These are phyloP conservation scores for Chernovozyma sophiae-reginae DNA, from an alignment of 1,139 yeast species.

Conservation along the genomic window DNA sequence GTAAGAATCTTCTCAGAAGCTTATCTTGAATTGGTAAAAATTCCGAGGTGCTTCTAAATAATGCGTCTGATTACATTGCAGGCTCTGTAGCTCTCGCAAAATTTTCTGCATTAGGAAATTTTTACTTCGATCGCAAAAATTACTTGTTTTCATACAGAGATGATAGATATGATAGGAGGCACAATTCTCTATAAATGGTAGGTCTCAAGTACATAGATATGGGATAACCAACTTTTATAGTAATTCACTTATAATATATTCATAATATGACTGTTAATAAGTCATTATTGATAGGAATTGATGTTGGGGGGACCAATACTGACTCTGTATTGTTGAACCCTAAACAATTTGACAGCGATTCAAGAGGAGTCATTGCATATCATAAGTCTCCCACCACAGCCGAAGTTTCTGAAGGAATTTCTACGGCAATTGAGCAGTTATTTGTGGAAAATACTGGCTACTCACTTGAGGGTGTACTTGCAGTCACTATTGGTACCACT, in stretches of 20 bases:
- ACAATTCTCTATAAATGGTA: no score
- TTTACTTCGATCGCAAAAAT: not conserved
- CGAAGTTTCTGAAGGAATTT: conserved; percentile 41
- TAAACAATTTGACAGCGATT: conserved; percentile 11
- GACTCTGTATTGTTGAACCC: conserved; percentile 43
- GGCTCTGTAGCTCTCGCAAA: not conserved
- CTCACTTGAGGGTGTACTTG: conserved; percentile 19
- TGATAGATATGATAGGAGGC: no score
- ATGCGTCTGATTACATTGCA: not conserved
- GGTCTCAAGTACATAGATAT: no score
- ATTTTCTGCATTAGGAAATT: not conserved
- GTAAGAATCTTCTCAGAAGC: conserved; percentile 23
- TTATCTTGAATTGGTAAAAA: no score
- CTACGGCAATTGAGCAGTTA: conserved; percentile 26
- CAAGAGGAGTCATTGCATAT: conserved; percentile 33
- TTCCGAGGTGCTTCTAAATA: no score
- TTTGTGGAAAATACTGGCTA: conserved; percentile 13
- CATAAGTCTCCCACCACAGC: conserved; percentile 39
- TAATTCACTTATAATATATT: not conserved
- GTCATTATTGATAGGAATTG: conserved; percentile 31
- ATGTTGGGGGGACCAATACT: conserved; percentile 49
- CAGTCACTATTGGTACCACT: conserved; percentile 42
- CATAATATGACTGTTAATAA: not conserved
- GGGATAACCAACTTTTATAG: not conserved
- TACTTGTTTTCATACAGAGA: not conserved